Conservation (phyloP, 768 basidiomycete genomes). For the Mycena pura region DNA sequence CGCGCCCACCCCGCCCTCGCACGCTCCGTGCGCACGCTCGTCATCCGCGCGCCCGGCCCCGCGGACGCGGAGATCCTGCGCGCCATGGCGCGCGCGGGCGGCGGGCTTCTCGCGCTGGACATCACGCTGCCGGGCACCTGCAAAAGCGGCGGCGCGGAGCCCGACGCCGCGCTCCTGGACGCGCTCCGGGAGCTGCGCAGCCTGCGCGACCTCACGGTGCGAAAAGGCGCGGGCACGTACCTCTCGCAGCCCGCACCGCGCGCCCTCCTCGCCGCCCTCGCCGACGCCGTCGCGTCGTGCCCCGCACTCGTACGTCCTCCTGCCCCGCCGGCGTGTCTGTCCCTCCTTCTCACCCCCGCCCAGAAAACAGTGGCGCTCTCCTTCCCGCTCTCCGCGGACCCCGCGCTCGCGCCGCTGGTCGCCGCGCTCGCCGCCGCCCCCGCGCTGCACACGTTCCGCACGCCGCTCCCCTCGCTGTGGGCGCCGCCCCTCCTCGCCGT, state of each 20-base stretch:
- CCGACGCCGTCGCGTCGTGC: slow-evolving; percentile 52
- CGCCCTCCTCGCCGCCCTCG: slow-evolving; percentile 52
- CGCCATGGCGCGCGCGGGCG: too few relatives aligned
- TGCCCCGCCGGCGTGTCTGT: neutral
- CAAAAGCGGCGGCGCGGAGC: slow-evolving; percentile 4
- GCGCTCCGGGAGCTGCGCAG: too few relatives aligned
- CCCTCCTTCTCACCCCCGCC: neutral
- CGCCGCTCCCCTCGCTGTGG: slow-evolving; percentile 66
- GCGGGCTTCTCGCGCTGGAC: slow-evolving; percentile 43
- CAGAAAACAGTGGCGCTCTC: slow-evolving; percentile 62
- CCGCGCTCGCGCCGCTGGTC: slow-evolving; percentile 41
- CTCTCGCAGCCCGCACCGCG: slow-evolving; percentile 57
- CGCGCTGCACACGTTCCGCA: slow-evolving; percentile 54
- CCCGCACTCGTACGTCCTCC: slow-evolving; percentile 51
- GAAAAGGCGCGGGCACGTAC: slow-evolving; percentile 60
- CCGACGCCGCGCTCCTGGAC: too few relatives aligned
- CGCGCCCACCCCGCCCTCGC: slow-evolving; percentile 45
- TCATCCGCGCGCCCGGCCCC: slow-evolving; percentile 48
- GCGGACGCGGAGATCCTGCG: slow-evolving; percentile 48
- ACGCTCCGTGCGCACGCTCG: slow-evolving; percentile 46
- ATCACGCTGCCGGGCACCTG: slow-evolving; percentile 39
- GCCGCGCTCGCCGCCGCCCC: slow-evolving; percentile 47
- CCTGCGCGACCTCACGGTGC: slow-evolving; percentile 56
- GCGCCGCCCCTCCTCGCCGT: slow-evolving; percentile 53
- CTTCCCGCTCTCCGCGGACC: slow-evolving; percentile 62